phyloP scores from a whole-genome alignment of 1,284 basidiomycete species.

The Naganishia cerealis region DNA sequence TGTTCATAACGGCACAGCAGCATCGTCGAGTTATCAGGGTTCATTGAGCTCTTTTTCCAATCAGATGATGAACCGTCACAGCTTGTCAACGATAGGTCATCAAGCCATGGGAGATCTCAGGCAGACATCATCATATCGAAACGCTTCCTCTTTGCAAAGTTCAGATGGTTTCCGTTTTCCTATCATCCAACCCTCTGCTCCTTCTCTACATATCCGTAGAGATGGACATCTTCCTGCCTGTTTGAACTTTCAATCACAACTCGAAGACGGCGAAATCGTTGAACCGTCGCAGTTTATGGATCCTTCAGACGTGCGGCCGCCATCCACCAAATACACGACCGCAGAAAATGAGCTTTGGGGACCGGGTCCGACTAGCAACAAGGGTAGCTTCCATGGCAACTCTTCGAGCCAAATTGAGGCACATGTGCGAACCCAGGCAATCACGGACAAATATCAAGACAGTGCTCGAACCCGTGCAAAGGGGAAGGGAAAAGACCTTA shows the following conservation, averaged over 20 bases:
- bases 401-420: neutral
- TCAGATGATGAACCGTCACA: neutral
- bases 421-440: neutral
- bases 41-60: neutral
- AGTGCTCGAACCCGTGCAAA: conserved; percentile 1
- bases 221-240: conserved; percentile 15
- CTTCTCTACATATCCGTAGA: conserved; percentile 2
- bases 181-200: neutral
- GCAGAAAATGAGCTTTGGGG: neutral
- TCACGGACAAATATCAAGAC: neutral
- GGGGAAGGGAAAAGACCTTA: conserved; percentile 15
- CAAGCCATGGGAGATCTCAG: neutral
- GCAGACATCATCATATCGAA: conserved; percentile 6
- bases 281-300: conserved; percentile 9
- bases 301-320: neutral
- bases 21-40: neutral
- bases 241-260: neutral
- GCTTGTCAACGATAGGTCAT: neutral
- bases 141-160: neutral
- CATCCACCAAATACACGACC: neutral
- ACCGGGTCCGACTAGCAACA: neutral
- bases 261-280: conserved; percentile 24
- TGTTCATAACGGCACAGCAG: neutral
- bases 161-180: conserved; percentile 6
- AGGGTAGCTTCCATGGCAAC: neutral